Base-by-base conservation (phyloP, 306 rosid species). In the Prinsepia uniflora region DNA sequence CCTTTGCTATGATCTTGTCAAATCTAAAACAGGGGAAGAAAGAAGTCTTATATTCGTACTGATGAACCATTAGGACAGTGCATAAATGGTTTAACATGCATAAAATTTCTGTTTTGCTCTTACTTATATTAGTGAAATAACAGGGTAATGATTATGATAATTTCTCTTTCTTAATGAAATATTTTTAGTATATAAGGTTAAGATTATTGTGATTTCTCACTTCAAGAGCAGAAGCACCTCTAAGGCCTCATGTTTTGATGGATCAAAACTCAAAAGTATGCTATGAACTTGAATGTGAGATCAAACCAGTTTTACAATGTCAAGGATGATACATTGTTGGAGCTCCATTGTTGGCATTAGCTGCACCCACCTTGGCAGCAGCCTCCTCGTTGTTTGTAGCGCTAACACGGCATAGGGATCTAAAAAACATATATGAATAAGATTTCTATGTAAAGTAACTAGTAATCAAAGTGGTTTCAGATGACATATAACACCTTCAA, bases 1-100 rank as follows among this genome's bases (percentile, higher is more conserved):
- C 96, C 89, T 93, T 90, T 56, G 83, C 84, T 80, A 93, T 93
- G 73, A 93, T 86, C 86, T 88, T 88, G 87, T 90, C 98, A 75
- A 90, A 93, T 84, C 96, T 90, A 41, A 76, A 70, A 44, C 30
- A 50, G 9, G 20, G 50, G 7, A 18, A 49, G 5, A 49, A 46
- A 34, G 53, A 71, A 66, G 41, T 63, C 13, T 24, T 48, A 24
- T 22, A 59, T 15, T 5, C 55, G 44, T 17, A 56, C 12, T 22
- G 20, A 70, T 30, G 14, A 20, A 12, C 19, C 12, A 12, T 13
- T 19, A 10, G 42, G 44, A 49, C 50, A 11, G 41, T 55, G 10
- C 6, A n/a, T 42, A 34, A 44, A 3, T 43, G n/a, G 44, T 22
- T 19, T 64, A 11, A 11, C 11, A 18, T 0, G 49, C 8, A 40